These are phyloP conservation scores for Pyrus hybrid DNA, from an alignment of 331 rosid genomes.

Conservation along the genomic window DNA sequence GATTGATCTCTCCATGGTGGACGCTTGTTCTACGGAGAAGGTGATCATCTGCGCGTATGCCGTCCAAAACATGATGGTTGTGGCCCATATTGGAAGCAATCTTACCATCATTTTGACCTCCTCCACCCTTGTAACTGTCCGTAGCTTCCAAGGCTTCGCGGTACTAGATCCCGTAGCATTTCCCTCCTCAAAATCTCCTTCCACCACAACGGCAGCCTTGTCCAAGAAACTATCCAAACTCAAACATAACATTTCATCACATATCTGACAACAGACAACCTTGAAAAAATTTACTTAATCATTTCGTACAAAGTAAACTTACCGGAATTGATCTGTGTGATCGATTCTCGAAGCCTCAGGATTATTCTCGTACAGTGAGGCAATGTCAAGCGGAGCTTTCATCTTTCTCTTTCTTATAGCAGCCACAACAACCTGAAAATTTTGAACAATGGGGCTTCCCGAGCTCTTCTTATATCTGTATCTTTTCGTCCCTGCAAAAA, in stretches of 20 bases:
- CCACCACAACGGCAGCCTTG: conserved; percentile 65
- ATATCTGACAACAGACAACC: too few species aligned
- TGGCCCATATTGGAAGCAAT: conserved; percentile 79
- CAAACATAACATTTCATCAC: not conserved
- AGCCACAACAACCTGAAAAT: conserved; percentile 61
- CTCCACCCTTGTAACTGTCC: conserved; percentile 70
- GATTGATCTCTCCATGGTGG: conserved; percentile 71
- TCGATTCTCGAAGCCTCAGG: conserved; percentile 49
- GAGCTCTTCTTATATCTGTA: conserved; percentile 61
- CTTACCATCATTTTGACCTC: conserved; percentile 83
- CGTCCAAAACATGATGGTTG: conserved; percentile 91
- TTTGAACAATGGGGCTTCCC: conserved; percentile 84
- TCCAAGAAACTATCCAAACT: conserved; percentile 51
- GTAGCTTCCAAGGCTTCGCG: conserved; percentile 68
- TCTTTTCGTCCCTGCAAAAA: conserved; percentile 52
- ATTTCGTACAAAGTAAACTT: not conserved
- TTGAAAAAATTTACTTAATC: not conserved
- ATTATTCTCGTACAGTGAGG: conserved; percentile 52
- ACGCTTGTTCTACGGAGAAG: conserved; percentile 88
- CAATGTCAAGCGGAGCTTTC: conserved; percentile 30
- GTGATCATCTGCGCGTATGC: conserved; percentile 84
- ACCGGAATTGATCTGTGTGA: conserved; percentile 64
- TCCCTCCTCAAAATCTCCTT: conserved; percentile 58
- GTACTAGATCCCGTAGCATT: conserved; percentile 18
- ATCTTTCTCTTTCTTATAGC: conserved; percentile 56